Percentiles rank a stretch among this genome's conserved stretches.
phyloP scores from a whole-genome alignment of 2,329 filamentous ascomycete genomes.

The Alternaria triticina region DNA sequence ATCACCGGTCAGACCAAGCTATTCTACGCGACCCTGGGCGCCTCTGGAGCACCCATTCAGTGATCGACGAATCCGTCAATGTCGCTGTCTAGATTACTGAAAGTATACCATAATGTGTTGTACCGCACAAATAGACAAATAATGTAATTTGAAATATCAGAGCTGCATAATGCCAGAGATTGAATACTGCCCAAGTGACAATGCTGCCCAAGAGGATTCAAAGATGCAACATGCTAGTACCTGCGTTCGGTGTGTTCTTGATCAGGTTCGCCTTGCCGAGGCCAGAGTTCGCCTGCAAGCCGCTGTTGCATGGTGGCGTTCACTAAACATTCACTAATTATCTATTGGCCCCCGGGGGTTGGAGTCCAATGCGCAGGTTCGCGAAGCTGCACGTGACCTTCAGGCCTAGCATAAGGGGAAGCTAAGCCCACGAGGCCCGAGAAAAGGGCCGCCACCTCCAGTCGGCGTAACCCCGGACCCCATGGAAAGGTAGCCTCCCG shows the following conservation, averaged over 20 bases:
- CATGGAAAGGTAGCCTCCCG: not conserved
- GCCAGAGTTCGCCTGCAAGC: not conserved
- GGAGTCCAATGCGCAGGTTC: not conserved
- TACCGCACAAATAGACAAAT: not conserved
- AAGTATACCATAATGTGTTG: not conserved
- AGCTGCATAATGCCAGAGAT: not conserved
- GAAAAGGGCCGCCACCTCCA: not conserved
- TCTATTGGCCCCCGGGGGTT: not conserved
- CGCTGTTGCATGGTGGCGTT: not conserved
- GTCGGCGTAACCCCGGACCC: not conserved
- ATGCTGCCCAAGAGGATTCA: not conserved
- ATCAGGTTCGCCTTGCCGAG: not conserved
- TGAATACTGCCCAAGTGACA: not conserved
- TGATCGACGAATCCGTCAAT: not conserved
- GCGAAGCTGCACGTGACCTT: not conserved
- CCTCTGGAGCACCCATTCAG: slow-evolving; percentile 17
- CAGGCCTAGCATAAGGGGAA: not conserved
- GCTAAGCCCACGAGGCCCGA: not conserved
- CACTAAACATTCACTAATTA: not conserved
- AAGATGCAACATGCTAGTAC: not conserved
- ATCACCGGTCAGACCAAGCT: slow-evolving; percentile 34
- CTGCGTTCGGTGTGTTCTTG: not conserved
- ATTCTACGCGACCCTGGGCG: slow-evolving; percentile 29
- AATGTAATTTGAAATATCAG: not conserved
- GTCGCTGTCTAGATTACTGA: not conserved